Evolutionary conservation across 2,329 filamentous ascomycete species (phyloP).

Genomic region (Curvularia lunata): DNA sequence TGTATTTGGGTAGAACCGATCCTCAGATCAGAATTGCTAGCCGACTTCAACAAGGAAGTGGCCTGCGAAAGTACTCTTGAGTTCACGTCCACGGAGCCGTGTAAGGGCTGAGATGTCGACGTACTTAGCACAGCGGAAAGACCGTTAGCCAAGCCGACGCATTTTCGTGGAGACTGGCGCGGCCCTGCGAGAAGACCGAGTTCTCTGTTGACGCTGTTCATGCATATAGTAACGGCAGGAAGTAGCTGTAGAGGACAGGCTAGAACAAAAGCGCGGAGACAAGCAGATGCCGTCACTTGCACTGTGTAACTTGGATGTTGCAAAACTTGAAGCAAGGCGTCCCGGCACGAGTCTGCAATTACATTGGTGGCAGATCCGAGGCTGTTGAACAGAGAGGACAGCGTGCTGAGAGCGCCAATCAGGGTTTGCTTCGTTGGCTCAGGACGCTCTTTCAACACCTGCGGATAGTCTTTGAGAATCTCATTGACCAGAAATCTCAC

Average conservation of each 20-base stretch:
- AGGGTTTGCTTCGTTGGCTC: conserved; percentile 89
- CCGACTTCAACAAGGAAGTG: conserved; percentile 89
- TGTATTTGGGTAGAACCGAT: conserved; percentile 95
- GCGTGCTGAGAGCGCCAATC: conserved; percentile 76
- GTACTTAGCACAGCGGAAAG: conserved; percentile 90
- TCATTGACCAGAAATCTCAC: conserved; percentile 84
- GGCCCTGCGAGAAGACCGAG: conserved; percentile 76
- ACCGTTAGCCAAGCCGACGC: conserved; percentile 89
- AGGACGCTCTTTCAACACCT: conserved; percentile 81
- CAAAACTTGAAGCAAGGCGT: conserved; percentile 85
- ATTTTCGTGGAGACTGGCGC: conserved; percentile 79
- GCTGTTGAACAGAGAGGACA: conserved; percentile 77
- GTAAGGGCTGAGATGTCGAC: conserved; percentile 83
- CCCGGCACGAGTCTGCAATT: conserved; percentile 82
- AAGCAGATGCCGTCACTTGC: conserved; percentile 86
- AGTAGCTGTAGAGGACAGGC: conserved; percentile 92
- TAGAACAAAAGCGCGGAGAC: conserved; percentile 83
- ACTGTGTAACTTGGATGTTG: conserved; percentile 97
- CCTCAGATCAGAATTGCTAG: conserved; percentile 86
- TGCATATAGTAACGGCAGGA: conserved; percentile 89
- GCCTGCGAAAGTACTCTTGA: conserved; percentile 90
- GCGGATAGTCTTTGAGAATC: conserved; percentile 91
- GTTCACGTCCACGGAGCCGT: conserved; percentile 95
- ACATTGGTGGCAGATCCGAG: conserved; percentile 81
- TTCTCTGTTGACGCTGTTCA: conserved; percentile 92